Evolutionary conservation across 306 rosid species (phyloP).

Genomic region (Rosa persica): DNA sequence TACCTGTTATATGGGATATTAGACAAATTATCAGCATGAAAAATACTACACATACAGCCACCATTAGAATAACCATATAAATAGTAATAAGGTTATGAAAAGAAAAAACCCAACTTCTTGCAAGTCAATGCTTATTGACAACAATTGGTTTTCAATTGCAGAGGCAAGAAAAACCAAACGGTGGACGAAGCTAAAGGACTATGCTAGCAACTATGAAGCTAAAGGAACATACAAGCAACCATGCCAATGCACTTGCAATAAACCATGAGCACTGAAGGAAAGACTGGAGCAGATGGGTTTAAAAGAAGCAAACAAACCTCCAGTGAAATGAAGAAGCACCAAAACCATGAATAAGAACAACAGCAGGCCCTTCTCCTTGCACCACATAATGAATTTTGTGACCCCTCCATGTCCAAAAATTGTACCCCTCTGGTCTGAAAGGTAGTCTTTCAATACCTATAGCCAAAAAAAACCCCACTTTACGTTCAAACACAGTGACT

Average conservation of each 20-base stretch:
- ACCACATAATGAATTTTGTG: slow-evolving; percentile 90
- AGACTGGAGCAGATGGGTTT: neutral
- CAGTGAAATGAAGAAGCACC: slow-evolving; percentile 95
- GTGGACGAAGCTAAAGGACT: neutral
- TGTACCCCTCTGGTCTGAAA: slow-evolving; percentile 71
- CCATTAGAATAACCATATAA: neutral
- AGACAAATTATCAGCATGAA: neutral
- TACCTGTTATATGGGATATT: slow-evolving; percentile 47
- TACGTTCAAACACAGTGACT: no score
- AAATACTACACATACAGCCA: neutral
- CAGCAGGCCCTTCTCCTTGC: slow-evolving; percentile 88
- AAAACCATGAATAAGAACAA: slow-evolving; percentile 92
- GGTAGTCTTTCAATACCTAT: slow-evolving; percentile 66
- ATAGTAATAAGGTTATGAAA: neutral
- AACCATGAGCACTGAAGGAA: neutral
- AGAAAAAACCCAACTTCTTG: neutral
- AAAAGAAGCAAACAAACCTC: slow-evolving; percentile 59
- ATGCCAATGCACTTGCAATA: neutral
- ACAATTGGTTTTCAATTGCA: neutral
- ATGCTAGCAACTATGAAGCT: neutral
- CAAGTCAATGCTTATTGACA: neutral
- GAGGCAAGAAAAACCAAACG: neutral
- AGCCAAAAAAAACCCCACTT: neutral
- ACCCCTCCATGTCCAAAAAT: slow-evolving; percentile 91
- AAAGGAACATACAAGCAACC: neutral